Percentiles rank a stretch among this genome's conserved stretches.
phyloP scores from a whole-genome alignment of 208 protist species.

The Angomonas desouzai region DNA sequence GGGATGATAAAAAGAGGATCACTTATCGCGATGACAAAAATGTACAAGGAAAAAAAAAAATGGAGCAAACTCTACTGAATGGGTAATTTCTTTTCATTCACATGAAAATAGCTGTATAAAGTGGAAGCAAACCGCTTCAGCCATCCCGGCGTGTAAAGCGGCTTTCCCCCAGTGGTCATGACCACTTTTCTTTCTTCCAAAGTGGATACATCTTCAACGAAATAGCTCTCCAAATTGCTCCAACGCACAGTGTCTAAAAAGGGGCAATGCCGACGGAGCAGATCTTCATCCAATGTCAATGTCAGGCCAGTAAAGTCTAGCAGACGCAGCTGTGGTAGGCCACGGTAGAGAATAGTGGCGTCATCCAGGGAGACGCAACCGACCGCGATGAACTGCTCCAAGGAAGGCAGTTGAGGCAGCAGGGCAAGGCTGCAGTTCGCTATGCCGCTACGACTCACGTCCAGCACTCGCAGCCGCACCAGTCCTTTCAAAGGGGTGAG shows the following conservation, averaged over 20 bases:
- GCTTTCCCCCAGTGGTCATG: neutral
- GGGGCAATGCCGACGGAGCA: neutral
- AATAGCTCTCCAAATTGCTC: neutral
- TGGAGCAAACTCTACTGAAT: slow-evolving; percentile 3
- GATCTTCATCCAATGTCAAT: neutral
- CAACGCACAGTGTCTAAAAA: neutral
- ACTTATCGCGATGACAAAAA: no score
- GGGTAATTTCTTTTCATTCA: slow-evolving; percentile 1
- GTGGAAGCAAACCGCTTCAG: neutral
- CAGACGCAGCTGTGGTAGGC: neutral
- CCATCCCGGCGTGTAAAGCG: neutral
- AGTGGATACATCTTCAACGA: neutral
- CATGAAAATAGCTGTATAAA: neutral
- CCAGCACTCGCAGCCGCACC: slow-evolving; percentile 25
- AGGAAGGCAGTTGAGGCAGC: slow-evolving; percentile 13
- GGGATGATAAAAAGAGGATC: no score
- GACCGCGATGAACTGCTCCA: slow-evolving; percentile 23
- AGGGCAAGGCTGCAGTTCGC: slow-evolving; percentile 15
- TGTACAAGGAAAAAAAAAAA: slow-evolving; percentile 16
- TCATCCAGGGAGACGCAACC: neutral
- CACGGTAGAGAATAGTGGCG: neutral
- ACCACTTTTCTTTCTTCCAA: neutral
- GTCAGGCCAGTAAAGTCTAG: neutral
- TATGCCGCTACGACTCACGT: slow-evolving; percentile 22
- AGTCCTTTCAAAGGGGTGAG: slow-evolving; percentile 17